Base-by-base conservation (phyloP, 1,284 basidiomycete genomes). In the Apiotrichum mycotoxinovorans region DNA sequence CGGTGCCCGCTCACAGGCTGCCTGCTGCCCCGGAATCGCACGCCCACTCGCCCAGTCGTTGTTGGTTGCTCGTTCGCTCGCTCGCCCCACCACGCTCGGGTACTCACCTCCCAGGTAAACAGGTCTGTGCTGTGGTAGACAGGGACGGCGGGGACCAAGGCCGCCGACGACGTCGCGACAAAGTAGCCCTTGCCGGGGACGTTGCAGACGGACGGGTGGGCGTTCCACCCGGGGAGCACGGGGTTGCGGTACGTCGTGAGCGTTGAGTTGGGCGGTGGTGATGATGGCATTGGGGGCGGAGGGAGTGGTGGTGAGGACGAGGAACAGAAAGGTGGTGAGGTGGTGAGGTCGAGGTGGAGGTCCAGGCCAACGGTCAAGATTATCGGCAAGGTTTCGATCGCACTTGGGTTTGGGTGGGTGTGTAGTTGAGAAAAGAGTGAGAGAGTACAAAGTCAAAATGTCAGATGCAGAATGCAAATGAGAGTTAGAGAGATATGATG, bases 161-260 rank as follows among this genome's bases (percentile, higher is more conserved):
- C 62, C 51, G 68, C 69, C 14, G 65, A 65, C 20, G 63, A 64
- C 2, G 66, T 67, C 15, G 57, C 49, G 30, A 68, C 26, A 57
- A 66, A 71, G 52, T 68, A 69, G 23, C 54, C 63, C 15, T 62
- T 43, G 17, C 64, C 66, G 14, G 52, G 52, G 11, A 65, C 63
- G 33, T 49, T 52, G 42, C 56, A 54, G 30, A 69, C 61, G 3
- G 69, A 64, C 1, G 69, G 69, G 44, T 71, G 66, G 4, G 69
- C 68, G 56, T 71, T 69, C 64, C 68, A 68, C n/a, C 69, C 68
- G 4, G 66, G 60, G 2, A 67, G 40, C 51, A 71, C 67, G 3
- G 66, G 68, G 51, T 69, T 71, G 20, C 66, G 62, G 20, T 47
- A 55, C 18, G 45, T 30, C 3, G 52, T 53, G 12, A 40, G 35